These are phyloP conservation scores for Macrolepiota fuliginosa DNA, from an alignment of 768 basidiomycete genomes.

Conservation along the genomic window DNA sequence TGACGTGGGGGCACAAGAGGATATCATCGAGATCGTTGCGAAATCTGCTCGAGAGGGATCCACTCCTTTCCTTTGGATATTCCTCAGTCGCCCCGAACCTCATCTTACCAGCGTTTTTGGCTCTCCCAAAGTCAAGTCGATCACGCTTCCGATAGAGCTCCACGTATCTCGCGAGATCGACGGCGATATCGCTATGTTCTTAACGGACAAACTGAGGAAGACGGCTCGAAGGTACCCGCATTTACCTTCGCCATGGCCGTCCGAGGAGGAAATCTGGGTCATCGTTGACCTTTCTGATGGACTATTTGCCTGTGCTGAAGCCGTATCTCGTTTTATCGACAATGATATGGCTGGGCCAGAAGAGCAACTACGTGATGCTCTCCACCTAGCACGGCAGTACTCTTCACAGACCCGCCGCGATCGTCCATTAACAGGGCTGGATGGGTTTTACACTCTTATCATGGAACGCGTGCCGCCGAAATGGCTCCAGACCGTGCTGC, in stretches of 20 bases:
- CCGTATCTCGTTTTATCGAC: constrained; percentile 8
- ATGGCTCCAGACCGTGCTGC: background rate
- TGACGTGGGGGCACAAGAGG: background rate
- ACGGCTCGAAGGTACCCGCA: background rate
- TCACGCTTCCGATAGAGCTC: background rate
- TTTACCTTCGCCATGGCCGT: constrained; percentile 7
- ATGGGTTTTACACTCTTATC: background rate
- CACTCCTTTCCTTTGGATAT: constrained; percentile 1
- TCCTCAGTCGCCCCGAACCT: background rate
- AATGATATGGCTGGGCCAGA: background rate
- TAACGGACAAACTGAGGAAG: constrained; percentile 2
- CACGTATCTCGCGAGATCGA: constrained; percentile 9
- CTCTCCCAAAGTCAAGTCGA: background rate
- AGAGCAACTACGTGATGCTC: background rate
- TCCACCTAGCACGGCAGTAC: background rate
- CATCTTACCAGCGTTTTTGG: constrained; percentile 4
- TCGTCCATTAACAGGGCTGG: background rate
- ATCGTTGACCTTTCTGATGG: constrained; percentile 8
- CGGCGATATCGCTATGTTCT: constrained; percentile 7
- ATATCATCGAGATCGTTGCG: background rate
- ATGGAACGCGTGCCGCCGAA: background rate
- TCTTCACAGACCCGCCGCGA: background rate
- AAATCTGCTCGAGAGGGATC: background rate
- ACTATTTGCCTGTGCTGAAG: background rate
- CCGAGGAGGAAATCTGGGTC: background rate